Percentiles rank a stretch among this genome's conserved stretches.
phyloP scores from a whole-genome alignment of 2,329 filamentous ascomycete species.

The Massarina eburnea region DNA sequence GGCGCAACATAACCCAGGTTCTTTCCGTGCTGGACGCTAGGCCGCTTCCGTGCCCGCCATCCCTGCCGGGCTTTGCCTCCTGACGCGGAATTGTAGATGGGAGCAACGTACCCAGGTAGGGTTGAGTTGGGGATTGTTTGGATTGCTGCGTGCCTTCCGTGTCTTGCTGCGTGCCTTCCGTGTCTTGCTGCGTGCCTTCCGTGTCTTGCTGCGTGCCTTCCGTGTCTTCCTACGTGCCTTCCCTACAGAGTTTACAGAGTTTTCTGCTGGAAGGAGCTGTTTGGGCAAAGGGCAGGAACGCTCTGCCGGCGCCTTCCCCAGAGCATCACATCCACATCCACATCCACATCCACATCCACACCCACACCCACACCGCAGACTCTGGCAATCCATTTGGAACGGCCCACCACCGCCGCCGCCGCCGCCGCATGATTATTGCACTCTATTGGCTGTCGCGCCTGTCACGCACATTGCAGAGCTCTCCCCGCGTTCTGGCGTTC shows the following conservation, averaged over 20 bases:
- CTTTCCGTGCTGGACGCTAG: slow-evolving; percentile 23
- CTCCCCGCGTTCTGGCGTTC: slow-evolving; percentile 31
- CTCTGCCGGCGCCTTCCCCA: too few relatives aligned
- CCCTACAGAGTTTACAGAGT: too few relatives aligned
- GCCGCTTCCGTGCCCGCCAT: slow-evolving; percentile 15
- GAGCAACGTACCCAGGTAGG: slow-evolving; percentile 33
- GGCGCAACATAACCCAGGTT: slow-evolving; percentile 26
- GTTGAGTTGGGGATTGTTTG: slow-evolving; percentile 10
- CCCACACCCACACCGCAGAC: too few relatives aligned
- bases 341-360: too few relatives aligned
- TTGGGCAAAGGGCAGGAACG: too few relatives aligned
- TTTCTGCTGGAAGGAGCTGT: too few relatives aligned
- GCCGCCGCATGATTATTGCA: too few relatives aligned
- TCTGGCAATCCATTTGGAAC: too few relatives aligned
- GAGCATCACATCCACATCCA: too few relatives aligned
- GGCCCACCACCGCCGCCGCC: too few relatives aligned
- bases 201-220: not conserved
- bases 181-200: slow-evolving; percentile 11
- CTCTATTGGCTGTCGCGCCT: too few relatives aligned
- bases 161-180: not conserved
- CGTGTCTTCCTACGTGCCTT: slow-evolving; percentile 3
- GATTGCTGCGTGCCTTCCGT: slow-evolving; percentile 10
- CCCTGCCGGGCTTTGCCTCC: slow-evolving; percentile 29
- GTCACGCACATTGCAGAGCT: slow-evolving; percentile 6
- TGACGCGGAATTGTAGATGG: slow-evolving; percentile 35